Conservation (phyloP, 1,284 basidiomycete genomes). For the Hemileia vastatrix region DNA sequence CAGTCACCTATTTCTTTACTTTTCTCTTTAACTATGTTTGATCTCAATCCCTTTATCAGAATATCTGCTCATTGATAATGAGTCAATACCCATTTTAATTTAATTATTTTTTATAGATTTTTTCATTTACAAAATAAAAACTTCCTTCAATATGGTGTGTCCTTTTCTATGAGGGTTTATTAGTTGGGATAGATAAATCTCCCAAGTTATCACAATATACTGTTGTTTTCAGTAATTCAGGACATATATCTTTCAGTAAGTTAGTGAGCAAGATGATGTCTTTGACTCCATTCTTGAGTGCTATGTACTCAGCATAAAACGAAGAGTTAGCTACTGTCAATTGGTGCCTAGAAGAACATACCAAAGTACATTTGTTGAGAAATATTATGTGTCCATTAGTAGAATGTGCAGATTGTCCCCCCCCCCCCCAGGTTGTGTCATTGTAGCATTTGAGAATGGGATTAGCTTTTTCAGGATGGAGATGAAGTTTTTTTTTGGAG, state of each 20-base stretch:
- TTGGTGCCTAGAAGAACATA: background rate
- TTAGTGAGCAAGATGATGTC: background rate
- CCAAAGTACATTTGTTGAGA: background rate
- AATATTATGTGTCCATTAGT: background rate
- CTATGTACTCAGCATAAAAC: background rate
- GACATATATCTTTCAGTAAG: background rate
- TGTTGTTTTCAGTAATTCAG: background rate
- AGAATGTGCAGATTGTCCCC: background rate
- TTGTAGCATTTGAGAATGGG: background rate
- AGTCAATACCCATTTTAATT: no score
- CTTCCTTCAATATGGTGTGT: no score
- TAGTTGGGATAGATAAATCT: no score
- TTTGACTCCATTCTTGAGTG: background rate
- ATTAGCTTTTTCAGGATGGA: background rate
- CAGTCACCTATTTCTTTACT: no score
- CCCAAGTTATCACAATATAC: background rate
- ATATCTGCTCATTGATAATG: no score
- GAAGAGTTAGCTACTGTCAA: background rate
- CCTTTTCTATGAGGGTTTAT: no score
- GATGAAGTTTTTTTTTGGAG: background rate
- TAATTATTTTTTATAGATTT: no score
- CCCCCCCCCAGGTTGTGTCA: background rate
- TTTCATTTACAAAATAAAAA: no score
- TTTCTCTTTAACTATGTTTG: no score
- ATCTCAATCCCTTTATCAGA: no score